Evolutionary conservation across 2,329 filamentous ascomycete species (phyloP).

Genomic region (Pyrenophora tritici-repentis): DNA sequence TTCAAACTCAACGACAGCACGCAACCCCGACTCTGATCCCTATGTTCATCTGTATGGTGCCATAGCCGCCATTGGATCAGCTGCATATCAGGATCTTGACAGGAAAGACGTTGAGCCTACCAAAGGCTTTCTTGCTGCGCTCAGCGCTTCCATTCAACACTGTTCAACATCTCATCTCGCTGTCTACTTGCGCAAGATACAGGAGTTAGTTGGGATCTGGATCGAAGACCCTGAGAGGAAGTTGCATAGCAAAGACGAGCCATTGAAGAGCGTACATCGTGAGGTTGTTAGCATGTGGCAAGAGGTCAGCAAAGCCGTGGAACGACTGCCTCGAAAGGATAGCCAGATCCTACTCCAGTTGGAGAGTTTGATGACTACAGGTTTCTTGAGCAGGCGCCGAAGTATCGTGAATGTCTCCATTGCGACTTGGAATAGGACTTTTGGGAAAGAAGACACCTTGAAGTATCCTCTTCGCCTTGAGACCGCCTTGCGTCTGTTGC

Average conservation of each 20-base stretch:
- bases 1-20: constrained; percentile 47
- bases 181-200: constrained; percentile 63
- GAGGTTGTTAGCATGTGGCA: constrained; percentile 48
- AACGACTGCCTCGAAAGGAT: constrained; percentile 64
- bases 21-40: constrained; percentile 56
- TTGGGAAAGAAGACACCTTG: constrained; percentile 63
- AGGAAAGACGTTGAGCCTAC: constrained; percentile 47
- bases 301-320: constrained; percentile 58
- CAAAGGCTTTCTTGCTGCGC: constrained; percentile 58
- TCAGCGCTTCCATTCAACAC: constrained; percentile 50
- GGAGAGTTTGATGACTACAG: constrained; percentile 57
- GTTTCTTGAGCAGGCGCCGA: constrained; percentile 59
- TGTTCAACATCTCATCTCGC: constrained; percentile 57
- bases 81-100: constrained; percentile 58
- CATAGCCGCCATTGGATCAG: constrained; percentile 58
- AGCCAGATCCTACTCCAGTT: constrained; percentile 59
- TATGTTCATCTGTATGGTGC: constrained; percentile 70
- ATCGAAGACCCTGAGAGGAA: constrained; percentile 59
- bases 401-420: constrained; percentile 59
- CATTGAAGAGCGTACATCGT: constrained; percentile 27
- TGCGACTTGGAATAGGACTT: constrained; percentile 71
- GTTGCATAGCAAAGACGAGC: constrained; percentile 31
- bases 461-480: constrained; percentile 70
- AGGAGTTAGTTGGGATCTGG: constrained; percentile 67
- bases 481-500: constrained; percentile 64